Evolutionary conservation across 1,284 basidiomycete species (phyloP), one percentile per base, ranked within the genome.

Genomic region (Malassezia caprae): DNA sequence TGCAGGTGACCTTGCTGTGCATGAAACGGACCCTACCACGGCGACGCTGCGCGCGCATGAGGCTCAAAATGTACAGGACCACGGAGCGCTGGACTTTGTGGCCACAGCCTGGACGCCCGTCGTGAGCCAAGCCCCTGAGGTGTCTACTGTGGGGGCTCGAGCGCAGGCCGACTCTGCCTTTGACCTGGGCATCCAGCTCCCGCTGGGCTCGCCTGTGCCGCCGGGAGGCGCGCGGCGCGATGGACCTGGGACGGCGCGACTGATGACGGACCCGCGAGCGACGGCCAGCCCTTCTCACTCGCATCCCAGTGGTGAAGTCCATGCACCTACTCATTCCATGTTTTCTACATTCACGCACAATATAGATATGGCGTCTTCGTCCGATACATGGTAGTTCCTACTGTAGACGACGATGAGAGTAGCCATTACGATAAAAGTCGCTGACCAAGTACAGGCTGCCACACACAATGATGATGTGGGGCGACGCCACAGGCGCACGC

Each of bases 391-490:
- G 31, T 46, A 46, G 35, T 39, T 19, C 10, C 37, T 39, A 39
- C 37, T 2, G 37, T 39, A 19, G 37, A 7, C 37, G 37, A 4
- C 37, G 37, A 39, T 39, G 37, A 39, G 37, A 19, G n/a, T 39
- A 39, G n/a, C n/a, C 27, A 43, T 24, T 17, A 43, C 51, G 50
- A 43, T 73, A 68, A 50, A 62, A 53, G 48, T 74, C 71, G 6
- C 64, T 65, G 2, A 70, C 66, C 41, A 74, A 53, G 48, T 74
- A 74, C 39, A 74, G 45, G 39, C 67, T 69, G 4, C 72, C 72
- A 10, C 67, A 64, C 6, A 74, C 52, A 11, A 74, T 64, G 15
- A 61, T 53, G 13, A 65, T 35, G 11, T 58, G 55, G 21, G 42
- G 52, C 2, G 12, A 13, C n/a, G 42, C 26, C 15, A 19, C 21